Base-by-base conservation (phyloP, 192 early-diverging fungal species). In the Coemansia sp. region DNA sequence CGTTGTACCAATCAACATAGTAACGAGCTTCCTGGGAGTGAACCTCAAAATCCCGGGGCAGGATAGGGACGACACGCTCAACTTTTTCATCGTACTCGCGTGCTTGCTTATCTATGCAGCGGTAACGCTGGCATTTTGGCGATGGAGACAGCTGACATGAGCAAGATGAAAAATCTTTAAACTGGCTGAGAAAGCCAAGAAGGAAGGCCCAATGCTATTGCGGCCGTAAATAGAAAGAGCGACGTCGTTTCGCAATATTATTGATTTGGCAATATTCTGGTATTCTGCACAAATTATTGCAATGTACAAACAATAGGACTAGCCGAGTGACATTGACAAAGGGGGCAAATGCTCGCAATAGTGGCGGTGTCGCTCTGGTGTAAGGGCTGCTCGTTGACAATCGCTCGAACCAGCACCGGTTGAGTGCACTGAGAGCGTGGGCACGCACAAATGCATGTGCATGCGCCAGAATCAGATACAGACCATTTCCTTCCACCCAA, bases 41-140 rank as follows among this genome's bases (percentile, higher is more conserved):
- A 89, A 91, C 50, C 84, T 91, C 2, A 82, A 88, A 28, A 82
- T 91, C 0, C 89, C 89, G 8, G 88, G 89, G 9, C 86, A 91
- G 70, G 82, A 88, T 38, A 61, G 79, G 26, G 79, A 82, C 43
- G 79, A 82, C 57, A 82, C 79, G 61, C 63, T 82, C n/a, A 82
- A 82, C 62, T 82, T 82, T 53, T 82, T 82, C 57, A 60, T 82
- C 0, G 70, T 82, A 16, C 56, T 82, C 26, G 74, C 70, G 18
- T 82, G 79, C 46, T 73, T 82, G 67, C 43, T 73, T 31, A 58
- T 82, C 10, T 82, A 82, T 36, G 61, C 74, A 0, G 40, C 28
- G 14, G 60, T 72, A 20, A 82, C 70, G 23, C 65, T 82, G 60
- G 79, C 67, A 9, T 82, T 82, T 46, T 82, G 79, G 79, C 70